A percentile compares a stretch with the other conserved stretches of the same genome.
Conservation (phyloP, 2,329 filamentous ascomycete genomes). For the Trichoderma cornu-damae region DNA sequence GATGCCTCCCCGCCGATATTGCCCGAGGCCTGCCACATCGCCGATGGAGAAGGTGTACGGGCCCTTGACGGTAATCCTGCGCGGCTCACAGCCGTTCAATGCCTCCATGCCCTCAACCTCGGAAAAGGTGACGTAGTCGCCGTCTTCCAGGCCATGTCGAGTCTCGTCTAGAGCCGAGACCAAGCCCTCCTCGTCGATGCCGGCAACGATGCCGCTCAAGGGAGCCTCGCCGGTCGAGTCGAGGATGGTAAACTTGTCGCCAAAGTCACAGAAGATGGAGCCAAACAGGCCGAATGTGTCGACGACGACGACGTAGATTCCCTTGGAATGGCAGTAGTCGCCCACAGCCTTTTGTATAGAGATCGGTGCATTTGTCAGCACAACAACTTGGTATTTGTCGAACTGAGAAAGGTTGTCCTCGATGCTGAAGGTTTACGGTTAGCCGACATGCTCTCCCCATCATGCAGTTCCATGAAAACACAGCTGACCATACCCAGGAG, state of each 20-base stretch:
- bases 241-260: slow-evolving; percentile 83
- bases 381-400: slow-evolving; percentile 87
- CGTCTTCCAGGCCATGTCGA: slow-evolving; percentile 90
- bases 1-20: slow-evolving; percentile 82
- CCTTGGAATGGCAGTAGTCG: slow-evolving; percentile 90
- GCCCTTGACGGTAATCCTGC: slow-evolving; percentile 89
- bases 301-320: slow-evolving; percentile 81
- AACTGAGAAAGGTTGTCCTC: slow-evolving; percentile 73
- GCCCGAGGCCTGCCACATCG: slow-evolving; percentile 78
- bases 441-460: background rate
- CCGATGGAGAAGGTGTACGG: slow-evolving; percentile 98
- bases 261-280: slow-evolving; percentile 95
- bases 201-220: slow-evolving; percentile 80
- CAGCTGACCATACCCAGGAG: slow-evolving; percentile 43
- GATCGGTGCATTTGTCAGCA: slow-evolving; percentile 78
- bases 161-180: slow-evolving; percentile 94
- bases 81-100: slow-evolving; percentile 75
- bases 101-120: slow-evolving; percentile 90
- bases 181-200: slow-evolving; percentile 80
- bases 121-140: slow-evolving; percentile 91
- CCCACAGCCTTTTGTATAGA: slow-evolving; percentile 77
- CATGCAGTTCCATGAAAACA: slow-evolving; percentile 10
- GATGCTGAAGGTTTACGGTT: slow-evolving; percentile 46
- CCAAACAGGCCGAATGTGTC: slow-evolving; percentile 94
- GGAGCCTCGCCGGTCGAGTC: slow-evolving; percentile 89